Conservation (phyloP, 257 asterid genomes). For the Misopates orontium region DNA sequence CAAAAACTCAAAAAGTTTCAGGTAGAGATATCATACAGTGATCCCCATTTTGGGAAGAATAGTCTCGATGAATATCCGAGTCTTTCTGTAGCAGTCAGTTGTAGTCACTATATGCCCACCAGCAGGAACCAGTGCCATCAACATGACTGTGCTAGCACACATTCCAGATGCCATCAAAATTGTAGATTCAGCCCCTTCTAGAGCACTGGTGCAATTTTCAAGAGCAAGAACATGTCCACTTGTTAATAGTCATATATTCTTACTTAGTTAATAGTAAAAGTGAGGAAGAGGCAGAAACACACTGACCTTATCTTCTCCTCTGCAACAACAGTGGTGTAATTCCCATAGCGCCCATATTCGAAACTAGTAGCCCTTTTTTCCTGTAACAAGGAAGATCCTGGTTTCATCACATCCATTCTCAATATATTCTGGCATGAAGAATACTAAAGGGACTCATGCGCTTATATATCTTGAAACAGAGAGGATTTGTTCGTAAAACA, state of each 20-base stretch:
- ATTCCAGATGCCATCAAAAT: slow-evolving; percentile 84
- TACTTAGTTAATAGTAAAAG: slow-evolving; percentile 2
- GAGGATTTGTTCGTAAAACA: not conserved
- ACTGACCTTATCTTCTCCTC: slow-evolving; percentile 91
- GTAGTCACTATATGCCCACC: slow-evolving; percentile 94
- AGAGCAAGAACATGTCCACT: slow-evolving; percentile 16
- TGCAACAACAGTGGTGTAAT: slow-evolving; percentile 74
- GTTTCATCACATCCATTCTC: slow-evolving; percentile 4
- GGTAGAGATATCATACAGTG: slow-evolving; percentile 47
- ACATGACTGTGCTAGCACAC: slow-evolving; percentile 80
- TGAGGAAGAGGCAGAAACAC: not conserved
- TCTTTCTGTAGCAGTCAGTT: slow-evolving; percentile 85
- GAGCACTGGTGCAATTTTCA: slow-evolving; percentile 60
- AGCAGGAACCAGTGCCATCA: slow-evolving; percentile 86
- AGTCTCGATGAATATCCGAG: slow-evolving; percentile 76
- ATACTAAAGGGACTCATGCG: not conserved
- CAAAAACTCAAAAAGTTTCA: too few relatives aligned
- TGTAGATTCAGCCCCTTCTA: slow-evolving; percentile 93
- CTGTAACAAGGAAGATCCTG: slow-evolving; percentile 39
- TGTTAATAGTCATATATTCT: slow-evolving; percentile 14
- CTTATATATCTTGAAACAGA: not conserved
- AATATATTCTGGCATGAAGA: slow-evolving; percentile 11
- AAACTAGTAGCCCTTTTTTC: slow-evolving; percentile 78
- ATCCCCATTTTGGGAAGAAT: slow-evolving; percentile 89
- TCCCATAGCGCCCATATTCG: slow-evolving; percentile 93